Evolutionary conservation across 768 basidiomycete genomes (phyloP).

Genomic region (Lentinula boryana): DNA sequence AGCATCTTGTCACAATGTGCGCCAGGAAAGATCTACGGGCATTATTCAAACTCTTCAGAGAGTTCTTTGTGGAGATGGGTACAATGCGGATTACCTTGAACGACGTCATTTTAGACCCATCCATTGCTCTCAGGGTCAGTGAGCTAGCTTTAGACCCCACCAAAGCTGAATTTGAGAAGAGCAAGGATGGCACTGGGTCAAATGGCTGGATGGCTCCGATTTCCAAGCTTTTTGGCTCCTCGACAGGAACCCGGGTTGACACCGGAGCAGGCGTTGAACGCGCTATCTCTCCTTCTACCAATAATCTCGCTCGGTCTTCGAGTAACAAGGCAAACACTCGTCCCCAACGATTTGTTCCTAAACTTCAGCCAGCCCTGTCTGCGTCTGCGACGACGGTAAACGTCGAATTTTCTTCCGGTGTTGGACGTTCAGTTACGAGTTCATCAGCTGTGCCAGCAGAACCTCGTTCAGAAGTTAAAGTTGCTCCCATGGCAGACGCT

Average conservation of each 20-base stretch:
- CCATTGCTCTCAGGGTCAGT: constrained; percentile 63
- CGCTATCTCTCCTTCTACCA: constrained; percentile 10
- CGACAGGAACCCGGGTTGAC: constrained; percentile 21
- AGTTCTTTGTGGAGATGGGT: constrained; percentile 78
- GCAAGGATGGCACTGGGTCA: constrained; percentile 26
- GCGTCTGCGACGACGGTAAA: constrained; percentile 92
- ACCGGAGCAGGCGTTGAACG: neutral
- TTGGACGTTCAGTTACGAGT: constrained; percentile 49
- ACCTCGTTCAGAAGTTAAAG: neutral
- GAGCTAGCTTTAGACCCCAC: constrained; percentile 61
- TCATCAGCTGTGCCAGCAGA: constrained; percentile 18
- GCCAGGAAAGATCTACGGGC: constrained; percentile 77
- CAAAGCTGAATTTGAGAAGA: constrained; percentile 37
- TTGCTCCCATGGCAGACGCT: neutral
- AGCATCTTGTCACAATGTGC: constrained; percentile 53
- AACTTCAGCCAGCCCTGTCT: constrained; percentile 77
- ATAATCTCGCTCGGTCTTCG: constrained; percentile 16
- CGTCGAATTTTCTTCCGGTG: constrained; percentile 83
- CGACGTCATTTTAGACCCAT: constrained; percentile 85
- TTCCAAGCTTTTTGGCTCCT: constrained; percentile 62
- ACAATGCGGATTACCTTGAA: constrained; percentile 80
- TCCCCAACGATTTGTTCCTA: constrained; percentile 55
- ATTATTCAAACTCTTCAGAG: constrained; percentile 81
- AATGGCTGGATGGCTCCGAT: constrained; percentile 82
- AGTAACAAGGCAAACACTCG: constrained; percentile 18